Evolutionary conservation across 2,329 filamentous ascomycete species (phyloP), one percentile per base, ranked within the genome.

Genomic region (Atkinsonella texensis): DNA sequence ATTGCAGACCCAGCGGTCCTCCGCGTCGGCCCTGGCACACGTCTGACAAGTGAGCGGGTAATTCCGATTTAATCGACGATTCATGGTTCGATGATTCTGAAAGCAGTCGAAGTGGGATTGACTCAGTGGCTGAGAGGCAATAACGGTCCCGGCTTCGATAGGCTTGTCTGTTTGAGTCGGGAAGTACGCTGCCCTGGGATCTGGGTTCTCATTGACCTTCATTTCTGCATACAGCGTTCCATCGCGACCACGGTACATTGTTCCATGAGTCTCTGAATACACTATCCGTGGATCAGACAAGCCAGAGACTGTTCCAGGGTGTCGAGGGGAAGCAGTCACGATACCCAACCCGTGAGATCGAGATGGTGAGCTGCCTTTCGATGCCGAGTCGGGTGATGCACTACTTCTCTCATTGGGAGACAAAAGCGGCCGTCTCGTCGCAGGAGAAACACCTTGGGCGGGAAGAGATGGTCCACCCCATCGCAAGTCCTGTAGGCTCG

Each of bases 1-100:
- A 13, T 64, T 63, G 60, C 76, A 80, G 18, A 66, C 67, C 63
- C 66, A 73, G 38, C 76, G 71, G 55, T 70, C 63, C 44, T 70
- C 68, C 7, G 60, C 58, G 52, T 79, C 74, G 48, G 67, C 65
- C 52, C 65, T 67, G 49, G 69, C 68, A 62, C 78, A 81, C 3
- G 72, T 69, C 62, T 78, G 74, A 60, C 78, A 81, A 11, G 74
- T 68, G 18, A 80, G 66, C 2, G 76, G 69, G 58, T 79, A 75
- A 57, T 70, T 61, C 46, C 60, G 63, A 61, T 81, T 80, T 54
- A 65, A 64, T 50, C 71, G 70, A 39, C 69, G 63, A 50, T 73
- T 68, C 72, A 80, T 76, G 46, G 63, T 68, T 46, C 60, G 61
- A 59, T 81, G 78, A 3, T 62, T 60, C 41, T 71, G 70, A 52